Base-by-base conservation (phyloP, 768 basidiomycete species). In the Tricholoma terreum region DNA sequence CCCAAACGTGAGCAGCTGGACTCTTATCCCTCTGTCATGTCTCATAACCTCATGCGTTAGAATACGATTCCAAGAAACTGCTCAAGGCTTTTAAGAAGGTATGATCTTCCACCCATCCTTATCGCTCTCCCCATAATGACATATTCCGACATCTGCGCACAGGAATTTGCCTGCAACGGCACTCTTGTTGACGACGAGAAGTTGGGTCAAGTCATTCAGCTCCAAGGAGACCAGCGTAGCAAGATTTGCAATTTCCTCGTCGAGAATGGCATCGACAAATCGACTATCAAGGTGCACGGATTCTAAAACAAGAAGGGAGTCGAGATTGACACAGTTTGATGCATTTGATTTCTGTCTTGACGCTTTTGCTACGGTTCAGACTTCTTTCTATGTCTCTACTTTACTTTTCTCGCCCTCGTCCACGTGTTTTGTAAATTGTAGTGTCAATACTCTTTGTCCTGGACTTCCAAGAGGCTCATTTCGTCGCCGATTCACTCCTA, bases 1-100 rank as follows among this genome's bases (percentile, higher is more conserved):
- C 91, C 92, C 55, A 93, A 90, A 75, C 85, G 92, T 92, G 62
- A 62, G 85, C 75, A 31, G 24, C 24, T 27, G 24, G 6, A 27
- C 24, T n/a, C 33, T 31, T 24, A 19, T 56, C 55, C 33, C 33
- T 55, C 56, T 15, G 36, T 15, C 22, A 31, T 36, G 33, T 31
- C 51, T 55, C 24, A 48, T 36, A 38, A 36, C 11, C n/a, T 60
- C 59, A 61, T 43, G 52, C 45, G 30, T 51, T 42, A 94, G 94
- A 94, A 77, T 98, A 96, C 75, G 94, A 98, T 73, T 83, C 86
- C 64, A 98, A 97, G 87, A 99, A 98, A 78, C 82, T 99, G 62
- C 81, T 98, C 74, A 98, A 98, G 74, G 94, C 92, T 12, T 97
- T 98, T 82, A 99, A 98, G 84, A 99, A 98, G 89, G 93, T 90